Percentiles rank a stretch among this genome's conserved stretches.
These are phyloP conservation scores for Prunus campanulata DNA, from an alignment of 306 rosid species.

Conservation along the genomic window DNA sequence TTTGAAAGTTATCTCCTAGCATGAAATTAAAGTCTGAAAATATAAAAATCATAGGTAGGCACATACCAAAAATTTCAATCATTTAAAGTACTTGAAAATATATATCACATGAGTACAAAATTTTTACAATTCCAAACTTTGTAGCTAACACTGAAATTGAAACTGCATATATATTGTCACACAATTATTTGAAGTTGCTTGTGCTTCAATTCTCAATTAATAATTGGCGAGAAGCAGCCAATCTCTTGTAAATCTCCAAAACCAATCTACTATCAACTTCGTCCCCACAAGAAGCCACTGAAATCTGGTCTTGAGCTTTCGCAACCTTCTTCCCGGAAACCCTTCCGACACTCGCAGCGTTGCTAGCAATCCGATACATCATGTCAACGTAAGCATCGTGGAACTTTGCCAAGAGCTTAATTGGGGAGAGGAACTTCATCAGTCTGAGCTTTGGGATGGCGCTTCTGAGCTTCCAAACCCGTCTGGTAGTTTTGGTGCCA, in stretches of 20 bases:
- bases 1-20: background rate
- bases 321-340: slow-evolving; percentile 30
- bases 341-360: slow-evolving; percentile 12
- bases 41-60: background rate
- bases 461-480: slow-evolving; percentile 16
- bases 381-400: slow-evolving; percentile 32
- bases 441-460: slow-evolving; percentile 1
- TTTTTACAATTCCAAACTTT: background rate
- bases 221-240: slow-evolving; percentile 29
- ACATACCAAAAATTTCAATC: background rate
- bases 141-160: background rate
- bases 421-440: slow-evolving; percentile 13
- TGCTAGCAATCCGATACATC: slow-evolving; percentile 34
- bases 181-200: too few relatives aligned
- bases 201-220: background rate
- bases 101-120: background rate
- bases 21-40: background rate
- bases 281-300: slow-evolving; percentile 21
- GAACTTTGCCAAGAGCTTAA: slow-evolving; percentile 24
- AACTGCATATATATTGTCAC: too few relatives aligned
- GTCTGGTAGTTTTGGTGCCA: background rate
- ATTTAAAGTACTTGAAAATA: background rate
- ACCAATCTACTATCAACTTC: slow-evolving; percentile 33
- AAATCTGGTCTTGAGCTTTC: slow-evolving; percentile 16
- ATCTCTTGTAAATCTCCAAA: slow-evolving; percentile 39